Evolutionary conservation across 106 monocot genomes (phyloP).

Genomic region (Dendrobium officinale): DNA sequence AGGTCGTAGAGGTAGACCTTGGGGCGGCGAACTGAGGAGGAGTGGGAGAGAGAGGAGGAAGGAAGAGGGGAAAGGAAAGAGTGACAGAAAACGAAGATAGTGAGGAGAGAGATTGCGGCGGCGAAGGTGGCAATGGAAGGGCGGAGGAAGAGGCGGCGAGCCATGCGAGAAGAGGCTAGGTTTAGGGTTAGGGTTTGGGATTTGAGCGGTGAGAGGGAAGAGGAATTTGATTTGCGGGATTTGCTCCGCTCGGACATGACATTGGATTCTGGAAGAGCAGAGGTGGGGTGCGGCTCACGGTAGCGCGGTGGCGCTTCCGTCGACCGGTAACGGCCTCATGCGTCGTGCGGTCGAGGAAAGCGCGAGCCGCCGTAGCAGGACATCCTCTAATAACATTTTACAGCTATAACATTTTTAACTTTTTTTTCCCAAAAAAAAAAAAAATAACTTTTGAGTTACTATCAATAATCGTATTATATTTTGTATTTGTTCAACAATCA

Average conservation of each 20-base stretch:
- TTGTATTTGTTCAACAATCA: too few species aligned
- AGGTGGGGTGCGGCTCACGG: too few species aligned
- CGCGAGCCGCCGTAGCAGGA: too few species aligned
- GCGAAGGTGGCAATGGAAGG: slow-evolving; percentile 7
- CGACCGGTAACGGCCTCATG: too few species aligned
- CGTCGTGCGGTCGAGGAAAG: too few species aligned
- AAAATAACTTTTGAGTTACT: too few species aligned
- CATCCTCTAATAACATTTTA: too few species aligned
- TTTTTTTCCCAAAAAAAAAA: too few species aligned
- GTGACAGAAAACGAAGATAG: slow-evolving; percentile 1
- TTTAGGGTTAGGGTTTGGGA: slow-evolving; percentile 8
- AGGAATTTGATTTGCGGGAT: not conserved
- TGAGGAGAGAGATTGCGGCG: slow-evolving; percentile 1
- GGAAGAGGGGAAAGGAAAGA: slow-evolving; percentile 4
- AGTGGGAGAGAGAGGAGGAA: not conserved
- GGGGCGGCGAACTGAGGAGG: slow-evolving; percentile 9
- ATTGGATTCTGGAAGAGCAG: too few species aligned
- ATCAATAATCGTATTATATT: too few species aligned
- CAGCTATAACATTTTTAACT: too few species aligned
- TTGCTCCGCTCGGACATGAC: slow-evolving; percentile 19
- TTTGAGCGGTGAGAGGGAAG: not conserved
- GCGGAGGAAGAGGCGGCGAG: slow-evolving; percentile 15
- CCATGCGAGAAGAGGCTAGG: not conserved
- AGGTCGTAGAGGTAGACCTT: slow-evolving; percentile 88
- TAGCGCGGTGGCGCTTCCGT: too few species aligned